Percentiles rank a stretch among this genome's conserved stretches.
Evolutionary conservation across 2,329 filamentous ascomycete species (phyloP).

Genomic region (Aspergillus fructus): DNA sequence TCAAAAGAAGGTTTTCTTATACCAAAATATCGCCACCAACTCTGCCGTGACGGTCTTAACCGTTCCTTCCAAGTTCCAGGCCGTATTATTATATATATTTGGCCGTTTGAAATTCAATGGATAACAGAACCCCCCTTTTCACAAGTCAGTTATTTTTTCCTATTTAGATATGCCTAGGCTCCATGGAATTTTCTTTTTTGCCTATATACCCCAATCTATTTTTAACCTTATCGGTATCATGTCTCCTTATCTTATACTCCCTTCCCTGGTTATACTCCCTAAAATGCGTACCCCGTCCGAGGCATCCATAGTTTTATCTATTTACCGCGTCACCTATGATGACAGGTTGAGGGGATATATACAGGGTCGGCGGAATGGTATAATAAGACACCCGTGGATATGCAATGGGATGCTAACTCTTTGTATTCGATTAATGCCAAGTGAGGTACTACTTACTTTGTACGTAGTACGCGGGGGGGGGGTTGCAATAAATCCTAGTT

Average conservation of each 20-base stretch:
- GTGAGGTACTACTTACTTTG: background rate
- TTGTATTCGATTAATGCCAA: background rate
- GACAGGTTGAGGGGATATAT: no score
- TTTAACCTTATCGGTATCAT: conserved; percentile 1
- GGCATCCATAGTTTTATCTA: background rate
- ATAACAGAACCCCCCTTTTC: background rate
- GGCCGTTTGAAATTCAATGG: background rate
- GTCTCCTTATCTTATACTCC: background rate
- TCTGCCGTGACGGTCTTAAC: background rate
- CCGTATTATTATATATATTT: background rate
- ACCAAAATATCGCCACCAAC: background rate
- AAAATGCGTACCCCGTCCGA: background rate
- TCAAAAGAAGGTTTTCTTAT: background rate
- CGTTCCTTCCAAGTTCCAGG: background rate
- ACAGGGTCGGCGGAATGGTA: no score
- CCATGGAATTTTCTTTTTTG: conserved; percentile 3
- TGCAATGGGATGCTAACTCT: background rate
- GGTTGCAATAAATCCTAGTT: background rate
- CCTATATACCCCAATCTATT: conserved; percentile 15
- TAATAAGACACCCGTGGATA: background rate
- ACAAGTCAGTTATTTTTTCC: background rate
- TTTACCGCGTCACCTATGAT: background rate
- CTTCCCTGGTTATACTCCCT: background rate
- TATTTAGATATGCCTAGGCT: conserved; percentile 5
- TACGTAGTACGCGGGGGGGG: background rate